Evolutionary conservation across 1,284 basidiomycete species (phyloP).

Genomic region (Ceratorhiza oryzae-sativae): DNA sequence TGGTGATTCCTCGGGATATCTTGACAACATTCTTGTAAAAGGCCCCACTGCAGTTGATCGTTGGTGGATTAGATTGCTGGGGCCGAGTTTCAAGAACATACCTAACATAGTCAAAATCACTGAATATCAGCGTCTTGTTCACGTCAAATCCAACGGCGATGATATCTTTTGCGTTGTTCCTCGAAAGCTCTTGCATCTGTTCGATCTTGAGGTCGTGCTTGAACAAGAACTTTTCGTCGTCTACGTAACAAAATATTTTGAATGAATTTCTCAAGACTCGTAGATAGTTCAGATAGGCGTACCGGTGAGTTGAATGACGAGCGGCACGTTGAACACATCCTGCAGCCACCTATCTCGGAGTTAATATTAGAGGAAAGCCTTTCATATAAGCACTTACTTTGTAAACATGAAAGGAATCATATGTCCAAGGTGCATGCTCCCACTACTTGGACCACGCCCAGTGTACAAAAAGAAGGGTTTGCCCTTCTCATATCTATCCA

Average conservation of each 20-base stretch:
- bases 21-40: conserved; percentile 97
- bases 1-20: conserved; percentile 91
- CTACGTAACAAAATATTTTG: too few species aligned
- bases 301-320: conserved; percentile 96
- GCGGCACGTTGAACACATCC: conserved; percentile 92
- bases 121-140: conserved; percentile 98
- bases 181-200: conserved; percentile 85
- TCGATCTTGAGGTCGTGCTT: conserved; percentile 93
- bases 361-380: conserved; percentile 12
- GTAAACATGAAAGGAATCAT: conserved; percentile 98
- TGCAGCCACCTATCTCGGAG: conserved; percentile 81
- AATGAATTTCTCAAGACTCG: neutral
- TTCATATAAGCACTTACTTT: conserved; percentile 64
- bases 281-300: conserved; percentile 41
- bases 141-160: conserved; percentile 95
- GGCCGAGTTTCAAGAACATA: too few species aligned
- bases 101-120: conserved; percentile 85
- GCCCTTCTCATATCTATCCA: conserved; percentile 95
- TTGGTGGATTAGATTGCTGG: too few species aligned
- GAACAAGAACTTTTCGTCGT: conserved; percentile 99
- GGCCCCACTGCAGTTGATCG: conserved; percentile 64
- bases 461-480: conserved; percentile 99
- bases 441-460: conserved; percentile 94
- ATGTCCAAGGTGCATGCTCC: conserved; percentile 98
- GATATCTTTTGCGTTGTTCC: conserved; percentile 91